These are phyloP conservation scores for Citrus australasica DNA, from an alignment of 345 rosid species.

Conservation along the genomic window DNA sequence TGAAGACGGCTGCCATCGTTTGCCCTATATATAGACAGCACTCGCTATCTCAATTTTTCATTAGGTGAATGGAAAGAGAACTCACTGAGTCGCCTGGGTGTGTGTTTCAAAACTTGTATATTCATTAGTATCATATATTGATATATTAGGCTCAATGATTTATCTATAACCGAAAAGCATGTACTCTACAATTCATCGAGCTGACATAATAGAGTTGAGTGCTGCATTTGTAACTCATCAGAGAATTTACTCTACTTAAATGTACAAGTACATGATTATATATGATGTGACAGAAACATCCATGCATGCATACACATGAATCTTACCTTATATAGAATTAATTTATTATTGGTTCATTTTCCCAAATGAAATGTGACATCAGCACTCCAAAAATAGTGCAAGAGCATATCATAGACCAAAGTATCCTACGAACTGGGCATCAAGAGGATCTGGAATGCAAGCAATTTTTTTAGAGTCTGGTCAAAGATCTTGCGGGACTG, in stretches of 20 bases:
- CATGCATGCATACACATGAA: too few species aligned
- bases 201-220: neutral
- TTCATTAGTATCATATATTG: too few species aligned
- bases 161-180: neutral
- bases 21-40: too few species aligned
- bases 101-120: neutral
- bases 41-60: too few species aligned
- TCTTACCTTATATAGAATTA: too few species aligned
- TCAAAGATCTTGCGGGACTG: slow-evolving; percentile 65
- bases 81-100: neutral
- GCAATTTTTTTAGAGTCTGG: slow-evolving; percentile 72
- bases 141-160: neutral
- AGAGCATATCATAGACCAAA: slow-evolving; percentile 17
- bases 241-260: neutral
- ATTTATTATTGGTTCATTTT: too few species aligned
- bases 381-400: slow-evolving; percentile 23
- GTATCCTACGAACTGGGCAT: slow-evolving; percentile 16
- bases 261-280: neutral
- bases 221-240: neutral
- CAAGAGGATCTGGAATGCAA: slow-evolving; percentile 68
- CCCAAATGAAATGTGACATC: neutral
- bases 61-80: neutral
- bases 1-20: too few species aligned
- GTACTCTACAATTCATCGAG: neutral
- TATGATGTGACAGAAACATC: neutral